Base-by-base conservation (phyloP, 305 asterid genomes). In the Striga hermonthica region DNA sequence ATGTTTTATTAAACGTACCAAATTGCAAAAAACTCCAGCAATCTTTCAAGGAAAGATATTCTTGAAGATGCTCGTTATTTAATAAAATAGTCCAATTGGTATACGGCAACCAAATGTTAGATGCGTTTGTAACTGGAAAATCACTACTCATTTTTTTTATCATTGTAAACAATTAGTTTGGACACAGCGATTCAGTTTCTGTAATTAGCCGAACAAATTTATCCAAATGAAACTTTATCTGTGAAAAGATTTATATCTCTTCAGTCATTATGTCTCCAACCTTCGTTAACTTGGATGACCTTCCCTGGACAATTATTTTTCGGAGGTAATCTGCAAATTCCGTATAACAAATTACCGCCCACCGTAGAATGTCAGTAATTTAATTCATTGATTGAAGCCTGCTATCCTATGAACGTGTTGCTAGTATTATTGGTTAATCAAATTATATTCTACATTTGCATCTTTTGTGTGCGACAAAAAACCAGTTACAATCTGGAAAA, bases 231-330 rank as follows among this genome's bases (percentile, higher is more conserved):
- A 54, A 54, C 36, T 52, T 34, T 3, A 0, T 4, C 11, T 16
- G 12, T 3, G 4, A 57, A 35, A 16, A 7, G 9, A 11, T 5
- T 54, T 45, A 65, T 79, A 78, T 96, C 98, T 93, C 99, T 77
- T 93, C 99, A 3, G 31, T 22, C 31, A 0, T 22, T 2, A 22
- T 22, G 31, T 22, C 31, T 22, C 31, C 31, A 22, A 22, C 31
- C 31, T 22, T 22, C 31, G 2, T 22, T 22, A 2, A 22, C 31
- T 22, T 22, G 31, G 31, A 22, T 22, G 31, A 22, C 31, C 31
- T 22, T 22, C 31, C 31, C 31, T 22, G 31, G 31, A 22, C 31
- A 22, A 22, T 22, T 22, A 22, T 22, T 22, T 22, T 22, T 22
- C 31, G 2, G 31, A 22, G 31, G 31, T 22, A 22, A 22, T 22